Conservation (phyloP, 2,329 filamentous ascomycete genomes). For the Alternaria infectoria region DNA sequence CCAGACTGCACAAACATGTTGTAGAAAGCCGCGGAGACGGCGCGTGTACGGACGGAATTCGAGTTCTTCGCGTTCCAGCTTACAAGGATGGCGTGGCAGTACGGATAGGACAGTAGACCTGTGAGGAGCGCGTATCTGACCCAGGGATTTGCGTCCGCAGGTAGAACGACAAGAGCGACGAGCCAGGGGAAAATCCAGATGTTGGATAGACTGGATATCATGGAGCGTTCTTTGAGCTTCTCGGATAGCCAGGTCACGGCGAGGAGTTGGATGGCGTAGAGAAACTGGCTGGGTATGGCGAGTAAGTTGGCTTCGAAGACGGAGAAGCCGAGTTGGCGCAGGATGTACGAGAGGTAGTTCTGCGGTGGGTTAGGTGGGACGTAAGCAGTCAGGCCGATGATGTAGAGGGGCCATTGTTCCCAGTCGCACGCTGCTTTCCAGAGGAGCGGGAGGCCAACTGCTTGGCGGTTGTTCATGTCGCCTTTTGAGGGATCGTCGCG, state of each 20-base stretch:
- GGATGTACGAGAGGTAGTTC: conserved; percentile 60
- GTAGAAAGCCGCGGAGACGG: conserved; percentile 50
- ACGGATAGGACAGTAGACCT: conserved; percentile 61
- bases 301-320: conserved; percentile 69
- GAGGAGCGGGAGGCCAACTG: conserved; percentile 24
- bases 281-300: conserved; percentile 58
- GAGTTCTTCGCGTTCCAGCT: conserved; percentile 50
- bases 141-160: conserved; percentile 55
- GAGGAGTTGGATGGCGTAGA: conserved; percentile 52
- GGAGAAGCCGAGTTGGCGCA: conserved; percentile 65
- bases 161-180: conserved; percentile 58
- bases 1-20: conserved; percentile 57
- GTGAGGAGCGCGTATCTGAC: conserved; percentile 59
- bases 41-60: conserved; percentile 49
- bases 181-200: conserved; percentile 68
- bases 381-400: conserved; percentile 54
- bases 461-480: conserved; percentile 55
- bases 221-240: conserved; percentile 53
- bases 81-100: conserved; percentile 54
- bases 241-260: conserved; percentile 56
- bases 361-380: conserved; percentile 25
- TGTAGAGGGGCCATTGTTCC: conserved; percentile 44
- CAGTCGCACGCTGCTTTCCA: conserved; percentile 36
- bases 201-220: conserved; percentile 58
- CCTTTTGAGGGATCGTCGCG: conserved; percentile 65